Percentiles rank a stretch among this genome's conserved stretches.
Conservation (phyloP, 2,329 filamentous ascomycete species). For the Nigrospora sphaerica region DNA sequence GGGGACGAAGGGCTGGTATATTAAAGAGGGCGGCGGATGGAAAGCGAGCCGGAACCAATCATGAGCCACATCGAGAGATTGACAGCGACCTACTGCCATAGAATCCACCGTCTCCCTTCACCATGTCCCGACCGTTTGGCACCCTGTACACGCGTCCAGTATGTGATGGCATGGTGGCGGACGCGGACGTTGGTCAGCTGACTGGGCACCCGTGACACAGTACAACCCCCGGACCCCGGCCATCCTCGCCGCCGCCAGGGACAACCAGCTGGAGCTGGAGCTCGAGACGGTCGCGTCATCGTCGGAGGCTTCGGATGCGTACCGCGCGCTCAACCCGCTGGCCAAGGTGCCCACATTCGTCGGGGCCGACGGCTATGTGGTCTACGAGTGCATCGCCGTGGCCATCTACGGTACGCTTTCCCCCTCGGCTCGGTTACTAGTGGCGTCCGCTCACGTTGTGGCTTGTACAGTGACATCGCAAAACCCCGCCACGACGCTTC, state of each 20-base stretch:
- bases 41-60: too few species aligned
- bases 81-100: too few species aligned
- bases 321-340: conserved; percentile 5
- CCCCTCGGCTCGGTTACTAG: neutral
- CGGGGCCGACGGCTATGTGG: conserved; percentile 7
- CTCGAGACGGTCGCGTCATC: conserved; percentile 3
- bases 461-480: conserved; percentile 4
- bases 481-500: conserved; percentile 5
- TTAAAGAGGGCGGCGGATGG: too few species aligned
- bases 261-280: conserved; percentile 3
- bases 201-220: neutral
- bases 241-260: conserved; percentile 7
- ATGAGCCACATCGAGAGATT: too few species aligned
- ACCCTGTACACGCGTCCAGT: conserved; percentile 3
- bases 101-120: too few species aligned
- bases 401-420: conserved; percentile 8
- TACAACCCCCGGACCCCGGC: conserved; percentile 6
- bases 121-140: neutral
- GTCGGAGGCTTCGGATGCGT: conserved; percentile 2
- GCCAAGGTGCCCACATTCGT: conserved; percentile 7
- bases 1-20: too few species aligned
- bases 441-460: neutral
- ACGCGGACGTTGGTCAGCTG: neutral
- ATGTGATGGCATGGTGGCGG: neutral
- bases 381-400: conserved; percentile 9